These are phyloP conservation scores for Cadophora sp. DNA, from an alignment of 2,329 filamentous ascomycete species.

Conservation along the genomic window DNA sequence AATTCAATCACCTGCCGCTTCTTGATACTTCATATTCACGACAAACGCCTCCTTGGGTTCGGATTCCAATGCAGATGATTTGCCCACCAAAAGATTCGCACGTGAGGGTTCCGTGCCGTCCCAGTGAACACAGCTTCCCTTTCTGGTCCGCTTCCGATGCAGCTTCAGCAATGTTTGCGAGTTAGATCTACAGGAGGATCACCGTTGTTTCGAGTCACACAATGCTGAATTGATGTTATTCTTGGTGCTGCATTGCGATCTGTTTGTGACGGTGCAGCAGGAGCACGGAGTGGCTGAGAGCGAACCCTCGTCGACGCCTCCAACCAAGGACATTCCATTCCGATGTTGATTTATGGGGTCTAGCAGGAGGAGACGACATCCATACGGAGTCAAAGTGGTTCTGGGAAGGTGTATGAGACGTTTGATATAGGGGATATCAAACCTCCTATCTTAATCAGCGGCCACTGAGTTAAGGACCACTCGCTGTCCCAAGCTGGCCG, in stretches of 20 bases:
- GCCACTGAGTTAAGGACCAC: background rate
- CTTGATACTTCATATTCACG: constrained; percentile 5
- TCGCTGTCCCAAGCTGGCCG: background rate
- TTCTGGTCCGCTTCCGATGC: constrained; percentile 14
- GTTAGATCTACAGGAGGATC: constrained; percentile 31
- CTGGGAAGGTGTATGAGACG: background rate
- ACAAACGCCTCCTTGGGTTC: background rate
- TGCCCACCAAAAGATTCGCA: background rate
- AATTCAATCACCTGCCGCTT: background rate
- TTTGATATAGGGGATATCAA: background rate
- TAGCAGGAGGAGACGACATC: background rate
- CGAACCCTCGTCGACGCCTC: background rate
- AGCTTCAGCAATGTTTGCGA: constrained; percentile 27
- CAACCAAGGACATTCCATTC: background rate
- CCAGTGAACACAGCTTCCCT: constrained; percentile 1
- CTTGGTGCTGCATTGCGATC: constrained; percentile 9
- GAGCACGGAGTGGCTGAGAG: background rate
- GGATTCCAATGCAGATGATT: background rate
- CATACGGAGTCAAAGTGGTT: background rate
- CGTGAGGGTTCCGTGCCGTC: constrained; percentile 9
- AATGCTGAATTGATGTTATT: constrained; percentile 10
- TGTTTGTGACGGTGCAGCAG: constrained; percentile 8
- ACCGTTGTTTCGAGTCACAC: constrained; percentile 17
- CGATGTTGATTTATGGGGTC: background rate
- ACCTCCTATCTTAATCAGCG: background rate